Evolutionary conservation across 495 filamentous ascomycete species (phyloP).

Genomic region (Penicillium silybi): DNA sequence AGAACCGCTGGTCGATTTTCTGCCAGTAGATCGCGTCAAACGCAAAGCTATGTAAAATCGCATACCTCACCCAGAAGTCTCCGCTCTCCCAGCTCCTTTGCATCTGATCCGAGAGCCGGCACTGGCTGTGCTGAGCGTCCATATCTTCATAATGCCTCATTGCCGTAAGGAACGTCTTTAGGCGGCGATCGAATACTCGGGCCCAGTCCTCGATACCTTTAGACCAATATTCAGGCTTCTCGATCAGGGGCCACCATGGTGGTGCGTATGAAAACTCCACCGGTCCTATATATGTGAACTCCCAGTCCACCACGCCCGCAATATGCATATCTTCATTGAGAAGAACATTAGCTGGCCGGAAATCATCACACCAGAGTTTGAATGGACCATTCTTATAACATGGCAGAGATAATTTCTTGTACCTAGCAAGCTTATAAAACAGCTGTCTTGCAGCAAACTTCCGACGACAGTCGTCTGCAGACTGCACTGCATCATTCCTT

Average conservation of each 20-base stretch:
- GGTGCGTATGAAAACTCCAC: constrained; percentile 33
- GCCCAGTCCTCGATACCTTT: constrained; percentile 20
- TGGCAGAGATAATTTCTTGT: constrained; percentile 11
- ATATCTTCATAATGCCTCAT: constrained; percentile 1
- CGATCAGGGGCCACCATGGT: constrained; percentile 41
- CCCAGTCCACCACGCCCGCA: constrained; percentile 34
- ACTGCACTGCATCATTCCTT: constrained; percentile 35
- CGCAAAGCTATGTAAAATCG: constrained; percentile 14
- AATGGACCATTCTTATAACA: constrained; percentile 16
- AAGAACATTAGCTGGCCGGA: constrained; percentile 24
- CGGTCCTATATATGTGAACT: constrained; percentile 37
- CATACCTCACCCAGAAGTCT: constrained; percentile 25
- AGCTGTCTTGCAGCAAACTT: constrained; percentile 43
- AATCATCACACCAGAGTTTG: constrained; percentile 24
- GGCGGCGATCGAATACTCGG: constrained; percentile 6
- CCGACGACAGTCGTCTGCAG: constrained; percentile 37
- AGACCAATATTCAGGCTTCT: constrained; percentile 31
- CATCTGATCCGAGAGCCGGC: constrained; percentile 18
- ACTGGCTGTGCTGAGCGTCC: background rate
- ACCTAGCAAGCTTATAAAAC: constrained; percentile 29
- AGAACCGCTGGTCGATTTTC: constrained; percentile 20
- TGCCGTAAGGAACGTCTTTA: constrained; percentile 10
- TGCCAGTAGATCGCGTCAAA: constrained; percentile 22
- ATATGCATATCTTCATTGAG: constrained; percentile 11
- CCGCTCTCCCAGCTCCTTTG: constrained; percentile 20